Evolutionary conservation across 139 green algal species (phyloP), one percentile per base, ranked within the genome.

Genomic region (Trebouxia sp.): DNA sequence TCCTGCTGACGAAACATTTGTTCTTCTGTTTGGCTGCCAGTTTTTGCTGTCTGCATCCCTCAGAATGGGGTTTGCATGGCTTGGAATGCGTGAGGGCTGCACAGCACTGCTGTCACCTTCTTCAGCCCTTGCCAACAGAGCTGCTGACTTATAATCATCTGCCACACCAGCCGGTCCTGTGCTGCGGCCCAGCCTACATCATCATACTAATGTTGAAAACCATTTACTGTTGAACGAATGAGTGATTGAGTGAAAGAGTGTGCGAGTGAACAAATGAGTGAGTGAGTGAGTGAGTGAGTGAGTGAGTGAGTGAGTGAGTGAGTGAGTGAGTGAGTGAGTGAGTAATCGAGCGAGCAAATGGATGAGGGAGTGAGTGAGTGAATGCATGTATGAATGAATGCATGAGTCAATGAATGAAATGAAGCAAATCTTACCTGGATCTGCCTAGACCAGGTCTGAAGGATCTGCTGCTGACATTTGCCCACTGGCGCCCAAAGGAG

Each of bases 31-130:
- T 0, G 32, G 32, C 35, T 26, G 14, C 62, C 62, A 72, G 11
- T 72, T 72, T 8, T 72, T 72, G 35, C 62, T 72, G 32, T 72
- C 62, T 45, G 62, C 62, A 72, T 72, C 62, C 35, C 62, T 72
- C 62, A 72, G 42, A 11, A 72, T 35, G 28, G 62, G 62, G 26
- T 43, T 72, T 6, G 20, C 62, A 72, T 43, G 62, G 32, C 62
- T 72, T 9, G 32, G 35, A 30, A 72, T 43, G 12, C 62, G 62
- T 35, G n/a, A 35, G 37, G 62, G 62, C 1, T 43, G 32, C 35
- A 72, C 32, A 45, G 35, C 62, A 72, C 37, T 72, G 62, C 62
- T 72, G 5, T 43, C 11, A 5, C 62, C 62, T 43, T 72, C 62
- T 37, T 72, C 62, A 30, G 62, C 62, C 26, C 62, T 35, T 37